These are phyloP conservation scores for Physcomitrium patens DNA, from an alignment of 225 moss, liverwort and hornwort species.

Conservation along the genomic window DNA sequence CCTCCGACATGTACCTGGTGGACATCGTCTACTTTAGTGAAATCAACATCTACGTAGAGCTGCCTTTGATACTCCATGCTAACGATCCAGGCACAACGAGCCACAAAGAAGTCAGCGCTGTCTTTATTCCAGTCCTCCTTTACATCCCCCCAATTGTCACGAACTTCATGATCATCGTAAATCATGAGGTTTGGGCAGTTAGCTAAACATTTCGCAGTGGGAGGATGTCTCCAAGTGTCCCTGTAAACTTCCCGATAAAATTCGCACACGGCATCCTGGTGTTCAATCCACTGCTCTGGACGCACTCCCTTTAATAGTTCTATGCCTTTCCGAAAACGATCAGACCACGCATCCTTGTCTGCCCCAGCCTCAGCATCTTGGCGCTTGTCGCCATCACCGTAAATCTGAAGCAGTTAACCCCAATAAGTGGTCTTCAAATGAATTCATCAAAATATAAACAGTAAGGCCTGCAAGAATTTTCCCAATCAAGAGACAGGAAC, in stretches of 20 bases:
- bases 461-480: too few species aligned
- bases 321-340: slow-evolving; percentile 70
- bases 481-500: too few species aligned
- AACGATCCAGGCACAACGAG: slow-evolving; percentile 83
- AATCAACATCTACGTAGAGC: slow-evolving; percentile 80
- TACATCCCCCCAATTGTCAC: slow-evolving; percentile 93
- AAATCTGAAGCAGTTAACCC: slow-evolving; percentile 56
- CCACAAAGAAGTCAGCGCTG: slow-evolving; percentile 77
- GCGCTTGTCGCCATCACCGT: slow-evolving; percentile 92
- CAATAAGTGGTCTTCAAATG: slow-evolving; percentile 3
- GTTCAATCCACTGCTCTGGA: slow-evolving; percentile 51
- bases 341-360: slow-evolving; percentile 77
- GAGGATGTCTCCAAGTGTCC: slow-evolving; percentile 83
- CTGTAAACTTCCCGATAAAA: slow-evolving; percentile 84
- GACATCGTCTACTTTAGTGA: slow-evolving; percentile 50
- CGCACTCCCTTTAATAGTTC: slow-evolving; percentile 39
- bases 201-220: slow-evolving; percentile 84
- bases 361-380: slow-evolving; percentile 66
- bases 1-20: slow-evolving; percentile 53
- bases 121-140: slow-evolving; percentile 56
- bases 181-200: slow-evolving; percentile 95
- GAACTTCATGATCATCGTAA: slow-evolving; percentile 95
- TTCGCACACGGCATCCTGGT: slow-evolving; percentile 62
- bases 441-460: slow-evolving; percentile 2
- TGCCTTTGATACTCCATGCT: slow-evolving; percentile 92